These are phyloP conservation scores for Naegleria lovaniensis DNA, from an alignment of 208 protist species.

Conservation along the genomic window DNA sequence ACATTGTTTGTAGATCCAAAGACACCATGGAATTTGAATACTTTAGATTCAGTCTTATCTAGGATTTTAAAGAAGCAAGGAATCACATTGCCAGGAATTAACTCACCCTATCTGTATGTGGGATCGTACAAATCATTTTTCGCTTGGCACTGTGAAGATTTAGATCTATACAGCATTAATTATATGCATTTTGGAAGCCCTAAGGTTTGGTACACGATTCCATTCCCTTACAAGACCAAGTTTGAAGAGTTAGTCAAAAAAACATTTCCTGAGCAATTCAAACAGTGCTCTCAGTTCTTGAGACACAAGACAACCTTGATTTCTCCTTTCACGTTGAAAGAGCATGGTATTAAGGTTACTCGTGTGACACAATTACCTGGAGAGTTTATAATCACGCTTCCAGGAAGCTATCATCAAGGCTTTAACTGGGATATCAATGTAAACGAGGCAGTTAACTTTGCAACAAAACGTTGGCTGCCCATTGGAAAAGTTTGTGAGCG, in stretches of 20 bases:
- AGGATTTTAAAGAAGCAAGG: neutral
- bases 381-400: conserved; percentile 48
- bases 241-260: conserved; percentile 50
- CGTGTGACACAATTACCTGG: conserved; percentile 35
- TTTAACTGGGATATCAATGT: conserved; percentile 51
- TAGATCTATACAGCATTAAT: conserved; percentile 59
- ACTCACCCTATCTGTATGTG: conserved; percentile 12
- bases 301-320: conserved; percentile 12
- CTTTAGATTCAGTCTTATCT: neutral
- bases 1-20: neutral
- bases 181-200: conserved; percentile 55
- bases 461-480: conserved; percentile 38
- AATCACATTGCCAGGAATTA: neutral
- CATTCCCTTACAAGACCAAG: neutral
- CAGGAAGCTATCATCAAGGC: conserved; percentile 45
- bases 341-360: conserved; percentile 33
- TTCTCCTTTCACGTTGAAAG: neutral
- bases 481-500: conserved; percentile 37
- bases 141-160: conserved; percentile 49
- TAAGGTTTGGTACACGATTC: conserved; percentile 59
- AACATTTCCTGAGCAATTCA: conserved; percentile 37
- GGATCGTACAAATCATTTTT: conserved; percentile 1
- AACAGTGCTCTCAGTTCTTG: conserved; percentile 51
- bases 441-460: conserved; percentile 50
- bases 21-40: conserved; percentile 18